These are phyloP conservation scores for Mrakiaceae sp. DNA, from an alignment of 1,284 basidiomycete species.

Conservation along the genomic window DNA sequence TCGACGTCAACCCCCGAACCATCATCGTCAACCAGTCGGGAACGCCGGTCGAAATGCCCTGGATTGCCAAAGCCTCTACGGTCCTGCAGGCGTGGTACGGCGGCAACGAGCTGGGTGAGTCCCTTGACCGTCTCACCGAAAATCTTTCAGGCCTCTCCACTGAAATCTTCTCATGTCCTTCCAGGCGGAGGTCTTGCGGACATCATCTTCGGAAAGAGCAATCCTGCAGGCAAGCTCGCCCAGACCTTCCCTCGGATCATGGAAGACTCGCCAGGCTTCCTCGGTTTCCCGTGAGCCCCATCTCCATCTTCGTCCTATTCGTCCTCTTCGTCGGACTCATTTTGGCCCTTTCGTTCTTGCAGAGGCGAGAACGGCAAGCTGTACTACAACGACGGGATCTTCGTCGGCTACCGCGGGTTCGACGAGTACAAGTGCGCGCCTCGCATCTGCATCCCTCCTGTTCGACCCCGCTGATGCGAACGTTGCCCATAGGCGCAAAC, in stretches of 20 bases:
- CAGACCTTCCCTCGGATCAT: conserved; percentile 38
- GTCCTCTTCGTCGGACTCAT: not conserved
- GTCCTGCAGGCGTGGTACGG: conserved; percentile 47
- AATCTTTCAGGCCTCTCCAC: not conserved
- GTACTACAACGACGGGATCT: conserved; percentile 16
- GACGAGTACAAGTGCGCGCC: no score
- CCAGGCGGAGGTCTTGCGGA: conserved; percentile 44
- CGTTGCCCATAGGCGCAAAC: not conserved
- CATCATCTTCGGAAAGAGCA: conserved; percentile 45
- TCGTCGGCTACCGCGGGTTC: conserved; percentile 4
- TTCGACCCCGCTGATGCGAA: not conserved
- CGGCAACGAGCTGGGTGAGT: conserved; percentile 39
- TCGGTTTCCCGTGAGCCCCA: conserved; percentile 35
- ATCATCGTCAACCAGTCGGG: conserved; percentile 47
- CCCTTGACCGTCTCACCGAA: not conserved
- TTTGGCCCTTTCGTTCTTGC: conserved; percentile 24
- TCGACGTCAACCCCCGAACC: conserved; percentile 39
- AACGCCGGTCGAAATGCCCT: conserved; percentile 41
- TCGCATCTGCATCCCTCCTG: not conserved
- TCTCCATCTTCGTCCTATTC: not conserved
- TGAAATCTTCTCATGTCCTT: not conserved
- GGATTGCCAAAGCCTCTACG: conserved; percentile 40
- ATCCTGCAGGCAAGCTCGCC: conserved; percentile 44
- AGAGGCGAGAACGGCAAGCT: conserved; percentile 16
- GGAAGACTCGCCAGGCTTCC: conserved; percentile 31